These are phyloP conservation scores for Malbranchea cinnamomea DNA, from an alignment of 2,329 filamentous ascomycete species.

Conservation along the genomic window DNA sequence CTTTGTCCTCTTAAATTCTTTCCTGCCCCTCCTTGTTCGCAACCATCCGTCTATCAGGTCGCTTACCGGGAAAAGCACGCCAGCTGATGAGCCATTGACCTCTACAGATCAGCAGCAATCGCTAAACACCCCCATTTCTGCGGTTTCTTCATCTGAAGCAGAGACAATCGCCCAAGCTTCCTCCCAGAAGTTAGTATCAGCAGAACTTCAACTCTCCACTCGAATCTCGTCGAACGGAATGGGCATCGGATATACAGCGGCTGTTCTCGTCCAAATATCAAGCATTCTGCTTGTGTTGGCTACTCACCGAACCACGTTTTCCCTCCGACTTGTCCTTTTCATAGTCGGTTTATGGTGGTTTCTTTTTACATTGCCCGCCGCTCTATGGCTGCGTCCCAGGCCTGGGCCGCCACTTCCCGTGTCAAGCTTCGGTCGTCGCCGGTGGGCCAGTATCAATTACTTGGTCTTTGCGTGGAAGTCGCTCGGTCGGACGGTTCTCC, in stretches of 20 bases:
- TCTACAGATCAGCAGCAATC: slow-evolving; percentile 3
- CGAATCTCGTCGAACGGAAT: slow-evolving; percentile 86
- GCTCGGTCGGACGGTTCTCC: slow-evolving; percentile 61
- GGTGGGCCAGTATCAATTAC: slow-evolving; percentile 52
- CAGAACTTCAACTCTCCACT: slow-evolving; percentile 67
- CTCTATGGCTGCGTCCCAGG: slow-evolving; percentile 71
- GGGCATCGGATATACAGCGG: slow-evolving; percentile 82
- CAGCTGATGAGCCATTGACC: slow-evolving; percentile 3
- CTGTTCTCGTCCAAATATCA: slow-evolving; percentile 67
- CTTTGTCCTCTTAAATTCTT: slow-evolving; percentile 90
- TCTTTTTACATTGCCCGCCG: slow-evolving; percentile 74
- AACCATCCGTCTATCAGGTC: slow-evolving; percentile 51
- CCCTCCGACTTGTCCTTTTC: slow-evolving; percentile 73
- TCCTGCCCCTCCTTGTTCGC: slow-evolving; percentile 77
- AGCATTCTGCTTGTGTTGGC: slow-evolving; percentile 62
- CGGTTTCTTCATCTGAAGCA: not conserved
- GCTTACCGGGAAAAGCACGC: slow-evolving; percentile 7
- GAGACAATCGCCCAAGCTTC: not conserved
- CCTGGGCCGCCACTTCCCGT: slow-evolving; percentile 66
- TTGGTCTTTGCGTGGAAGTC: slow-evolving; percentile 75
- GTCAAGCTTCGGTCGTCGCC: slow-evolving; percentile 19
- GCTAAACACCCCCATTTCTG: not conserved
- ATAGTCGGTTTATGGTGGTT: slow-evolving; percentile 88
- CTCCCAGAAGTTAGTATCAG: slow-evolving; percentile 28
- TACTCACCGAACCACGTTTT: slow-evolving; percentile 65